A percentile compares a stretch with the other conserved stretches of the same genome.
Evolutionary conservation across 1,284 basidiomycete genomes (phyloP).

Genomic region (Sanghuangporus sanghuang): DNA sequence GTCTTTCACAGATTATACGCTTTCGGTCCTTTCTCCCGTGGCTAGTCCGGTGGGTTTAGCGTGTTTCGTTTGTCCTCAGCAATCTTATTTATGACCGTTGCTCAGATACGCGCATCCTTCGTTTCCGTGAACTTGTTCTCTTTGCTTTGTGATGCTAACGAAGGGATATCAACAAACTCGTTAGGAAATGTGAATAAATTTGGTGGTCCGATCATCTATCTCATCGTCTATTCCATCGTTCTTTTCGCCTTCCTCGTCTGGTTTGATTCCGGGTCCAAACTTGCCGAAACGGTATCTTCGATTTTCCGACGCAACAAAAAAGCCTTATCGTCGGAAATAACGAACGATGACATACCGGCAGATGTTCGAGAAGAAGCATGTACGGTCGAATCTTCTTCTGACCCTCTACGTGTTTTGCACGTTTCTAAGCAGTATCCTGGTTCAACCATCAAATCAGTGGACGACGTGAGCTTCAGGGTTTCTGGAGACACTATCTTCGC

Average conservation of each 20-base stretch:
- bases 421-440: constrained; percentile 60
- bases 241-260: constrained; percentile 55
- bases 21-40: constrained; percentile 64
- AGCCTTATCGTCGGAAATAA: constrained; percentile 8
- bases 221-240: constrained; percentile 50
- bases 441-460: constrained; percentile 51
- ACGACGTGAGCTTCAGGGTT: constrained; percentile 70
- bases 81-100: constrained; percentile 10
- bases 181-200: constrained; percentile 54
- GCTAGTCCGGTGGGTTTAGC: constrained; percentile 54
- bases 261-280: constrained; percentile 53
- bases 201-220: constrained; percentile 73
- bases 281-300: constrained; percentile 27
- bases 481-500: constrained; percentile 61
- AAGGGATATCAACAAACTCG: constrained; percentile 40
- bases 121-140: constrained; percentile 76
- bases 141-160: constrained; percentile 60
- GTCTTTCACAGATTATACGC: constrained; percentile 47
- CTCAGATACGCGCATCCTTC: constrained; percentile 55
- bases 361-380: constrained; percentile 55
- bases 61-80: background rate
- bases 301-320: constrained; percentile 17
- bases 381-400: constrained; percentile 41
- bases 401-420: constrained; percentile 59
- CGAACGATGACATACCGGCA: constrained; percentile 14